Conservation (phyloP, 1,139 yeast species). For the Blastobotrys elegans region DNA sequence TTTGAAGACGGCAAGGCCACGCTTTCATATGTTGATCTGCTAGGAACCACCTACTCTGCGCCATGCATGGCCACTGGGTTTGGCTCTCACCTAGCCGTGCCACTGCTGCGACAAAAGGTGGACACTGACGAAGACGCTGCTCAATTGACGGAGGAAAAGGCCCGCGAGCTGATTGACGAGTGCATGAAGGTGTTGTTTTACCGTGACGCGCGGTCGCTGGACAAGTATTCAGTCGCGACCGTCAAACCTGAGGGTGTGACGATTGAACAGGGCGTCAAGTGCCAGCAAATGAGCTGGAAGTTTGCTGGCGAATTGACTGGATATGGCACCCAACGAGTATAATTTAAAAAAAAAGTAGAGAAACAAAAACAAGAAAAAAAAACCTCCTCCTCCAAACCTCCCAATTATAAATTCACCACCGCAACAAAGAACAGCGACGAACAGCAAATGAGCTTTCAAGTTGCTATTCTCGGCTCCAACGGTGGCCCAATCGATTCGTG, state of each 20-base stretch:
- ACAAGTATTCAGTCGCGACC: constrained; percentile 79
- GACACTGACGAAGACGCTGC: constrained; percentile 71
- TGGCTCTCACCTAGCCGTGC: constrained; percentile 92
- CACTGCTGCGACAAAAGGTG: constrained; percentile 78
- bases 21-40: constrained; percentile 78
- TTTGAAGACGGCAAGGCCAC: constrained; percentile 59
- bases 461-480: constrained; percentile 13
- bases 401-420: background rate
- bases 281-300: constrained; percentile 82
- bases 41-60: constrained; percentile 86
- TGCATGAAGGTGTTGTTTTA: constrained; percentile 93
- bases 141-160: constrained; percentile 67
- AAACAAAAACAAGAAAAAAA: background rate
- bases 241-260: constrained; percentile 54
- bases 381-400: background rate
- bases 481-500: constrained; percentile 30
- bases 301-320: constrained; percentile 88
- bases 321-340: constrained; percentile 63
- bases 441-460: background rate
- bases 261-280: constrained; percentile 59
- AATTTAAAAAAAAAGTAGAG: constrained; percentile 1
- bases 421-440: background rate
- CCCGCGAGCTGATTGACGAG: constrained; percentile 67
- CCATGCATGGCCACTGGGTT: constrained; percentile 95
- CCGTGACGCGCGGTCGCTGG: constrained; percentile 93